Evolutionary conservation across 371 early-diverging fungal species (phyloP).

Genomic region (Syncephalis plumigaleata): DNA sequence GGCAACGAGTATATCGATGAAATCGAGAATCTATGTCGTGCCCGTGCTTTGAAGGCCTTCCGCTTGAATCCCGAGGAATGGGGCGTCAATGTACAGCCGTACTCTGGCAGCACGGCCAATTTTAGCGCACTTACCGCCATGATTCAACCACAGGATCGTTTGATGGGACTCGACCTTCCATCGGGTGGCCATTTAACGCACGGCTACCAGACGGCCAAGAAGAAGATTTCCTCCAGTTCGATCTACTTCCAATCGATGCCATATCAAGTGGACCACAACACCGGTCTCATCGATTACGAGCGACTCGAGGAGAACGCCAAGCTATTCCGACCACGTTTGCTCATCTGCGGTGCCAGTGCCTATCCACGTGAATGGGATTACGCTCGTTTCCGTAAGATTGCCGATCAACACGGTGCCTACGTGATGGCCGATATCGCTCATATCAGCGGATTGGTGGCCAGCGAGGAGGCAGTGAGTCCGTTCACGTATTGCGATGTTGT

Average conservation of each 20-base stretch:
- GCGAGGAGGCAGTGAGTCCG: constrained; percentile 72
- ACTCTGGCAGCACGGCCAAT: constrained; percentile 98
- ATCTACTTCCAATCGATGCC: constrained; percentile 98
- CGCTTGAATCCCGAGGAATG: constrained; percentile 82
- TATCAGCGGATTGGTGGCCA: constrained; percentile 86
- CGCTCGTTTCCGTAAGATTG: constrained; percentile 80
- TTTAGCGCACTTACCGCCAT: constrained; percentile 94
- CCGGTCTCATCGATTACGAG: constrained; percentile 92
- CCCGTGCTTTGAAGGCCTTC: constrained; percentile 91
- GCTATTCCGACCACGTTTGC: constrained; percentile 90
- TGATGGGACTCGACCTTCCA: constrained; percentile 98
- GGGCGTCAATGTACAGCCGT: constrained; percentile 99
- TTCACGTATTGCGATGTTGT: constrained; percentile 98
- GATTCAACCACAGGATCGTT: constrained; percentile 88
- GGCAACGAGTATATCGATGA: constrained; percentile 97
- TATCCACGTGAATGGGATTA: constrained; percentile 98
- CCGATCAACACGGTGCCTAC: constrained; percentile 82
- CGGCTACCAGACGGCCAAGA: constrained; percentile 98
- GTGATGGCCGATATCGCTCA: constrained; percentile 99
- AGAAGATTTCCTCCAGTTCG: constrained; percentile 96
- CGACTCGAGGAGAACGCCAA: constrained; percentile 77
- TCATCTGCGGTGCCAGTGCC: constrained; percentile 97
- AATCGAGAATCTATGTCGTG: constrained; percentile 89
- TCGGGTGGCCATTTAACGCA: constrained; percentile 99
- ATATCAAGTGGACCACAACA: constrained; percentile 76